Evolutionary conservation across 805 yeast genomes (phyloP).

Genomic region (Candida koratica): DNA sequence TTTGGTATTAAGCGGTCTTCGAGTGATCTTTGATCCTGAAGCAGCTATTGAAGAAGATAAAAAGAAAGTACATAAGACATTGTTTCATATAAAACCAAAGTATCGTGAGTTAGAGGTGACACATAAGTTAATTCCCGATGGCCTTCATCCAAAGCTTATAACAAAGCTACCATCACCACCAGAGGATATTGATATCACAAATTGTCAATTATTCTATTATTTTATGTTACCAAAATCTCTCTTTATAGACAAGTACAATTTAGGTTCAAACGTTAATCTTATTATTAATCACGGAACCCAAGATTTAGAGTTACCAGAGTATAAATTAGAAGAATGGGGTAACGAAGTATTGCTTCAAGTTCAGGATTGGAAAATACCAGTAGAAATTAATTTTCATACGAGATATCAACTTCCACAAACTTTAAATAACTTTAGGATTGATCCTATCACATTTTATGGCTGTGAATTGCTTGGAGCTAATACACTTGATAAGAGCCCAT

Average conservation of each 20-base stretch:
- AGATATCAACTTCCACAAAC: constrained; percentile 35
- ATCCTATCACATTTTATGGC: constrained; percentile 29
- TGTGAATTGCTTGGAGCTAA: constrained; percentile 27
- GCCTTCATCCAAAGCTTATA: constrained; percentile 35
- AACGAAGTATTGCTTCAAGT: constrained; percentile 26
- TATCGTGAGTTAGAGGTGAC: constrained; percentile 7
- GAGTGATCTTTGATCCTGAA: constrained; percentile 22
- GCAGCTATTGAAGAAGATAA: constrained; percentile 9
- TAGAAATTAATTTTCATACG: constrained; percentile 34
- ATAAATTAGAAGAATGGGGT: constrained; percentile 37
- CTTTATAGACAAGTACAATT: constrained; percentile 39
- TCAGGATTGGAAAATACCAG: constrained; percentile 7
- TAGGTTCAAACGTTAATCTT: constrained; percentile 18
- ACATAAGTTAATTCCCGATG: constrained; percentile 18
- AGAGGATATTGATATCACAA: constrained; percentile 22
- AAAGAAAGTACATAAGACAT: constrained; percentile 28
- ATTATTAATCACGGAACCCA: constrained; percentile 28
- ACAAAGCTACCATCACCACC: constrained; percentile 13
- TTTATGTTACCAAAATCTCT: constrained; percentile 27
- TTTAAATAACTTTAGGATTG: constrained; percentile 7
- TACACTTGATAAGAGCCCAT: constrained; percentile 34
- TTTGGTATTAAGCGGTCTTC: constrained; percentile 32
- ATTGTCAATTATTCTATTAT: constrained; percentile 34
- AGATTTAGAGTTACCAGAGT: constrained; percentile 41
- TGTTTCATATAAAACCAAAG: constrained; percentile 40